Conservation (phyloP, 148 eudicot genomes). For the Silene conica region DNA sequence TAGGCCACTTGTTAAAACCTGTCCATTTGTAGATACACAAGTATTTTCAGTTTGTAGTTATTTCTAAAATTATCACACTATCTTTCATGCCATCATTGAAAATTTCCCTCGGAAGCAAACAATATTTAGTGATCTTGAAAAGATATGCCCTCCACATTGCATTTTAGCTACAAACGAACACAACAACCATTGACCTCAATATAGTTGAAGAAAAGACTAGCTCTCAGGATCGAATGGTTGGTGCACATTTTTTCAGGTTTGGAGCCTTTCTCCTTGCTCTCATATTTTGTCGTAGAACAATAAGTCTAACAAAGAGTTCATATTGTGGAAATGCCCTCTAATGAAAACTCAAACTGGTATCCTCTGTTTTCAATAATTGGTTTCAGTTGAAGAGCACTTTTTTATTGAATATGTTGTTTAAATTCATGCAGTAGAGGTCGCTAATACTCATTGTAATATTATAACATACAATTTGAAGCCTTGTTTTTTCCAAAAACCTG, state of each 20-base stretch:
- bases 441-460: neutral
- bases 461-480: neutral
- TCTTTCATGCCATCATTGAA: slow-evolving; percentile 82
- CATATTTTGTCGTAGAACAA: neutral
- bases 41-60: neutral
- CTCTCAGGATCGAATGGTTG: slow-evolving; percentile 76
- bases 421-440: neutral
- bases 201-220: slow-evolving; percentile 66
- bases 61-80: slow-evolving; percentile 16
- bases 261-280: neutral
- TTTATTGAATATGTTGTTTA: neutral
- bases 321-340: neutral
- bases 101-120: slow-evolving; percentile 69
- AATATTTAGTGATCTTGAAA: slow-evolving; percentile 84
- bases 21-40: no score
- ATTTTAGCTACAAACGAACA: no score
- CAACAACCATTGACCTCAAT: no score
- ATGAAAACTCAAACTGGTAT: neutral
- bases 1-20: neutral
- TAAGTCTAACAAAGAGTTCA: neutral
- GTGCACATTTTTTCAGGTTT: slow-evolving; percentile 99
- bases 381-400: neutral
- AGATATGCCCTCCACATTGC: slow-evolving; percentile 87
- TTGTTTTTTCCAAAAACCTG: neutral
- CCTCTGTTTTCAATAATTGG: neutral